A percentile compares a stretch with the other conserved stretches of the same genome.
Conservation (phyloP, 257 asterid genomes). For the Solanum rostratum region DNA sequence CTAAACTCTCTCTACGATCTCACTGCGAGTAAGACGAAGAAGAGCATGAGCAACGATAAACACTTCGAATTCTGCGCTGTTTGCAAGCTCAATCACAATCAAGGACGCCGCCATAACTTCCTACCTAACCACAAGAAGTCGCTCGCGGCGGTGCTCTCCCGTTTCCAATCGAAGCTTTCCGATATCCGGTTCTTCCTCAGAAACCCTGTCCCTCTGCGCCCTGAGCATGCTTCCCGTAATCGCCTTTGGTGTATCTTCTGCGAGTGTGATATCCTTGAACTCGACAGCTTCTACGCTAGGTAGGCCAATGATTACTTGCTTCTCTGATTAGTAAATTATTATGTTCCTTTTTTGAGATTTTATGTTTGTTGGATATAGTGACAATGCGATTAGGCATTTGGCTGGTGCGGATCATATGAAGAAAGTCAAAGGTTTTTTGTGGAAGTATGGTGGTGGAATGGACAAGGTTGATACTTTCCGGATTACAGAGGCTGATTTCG, state of each 20-base stretch:
- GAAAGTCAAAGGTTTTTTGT: slow-evolving; percentile 62
- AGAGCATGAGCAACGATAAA: slow-evolving; percentile 13
- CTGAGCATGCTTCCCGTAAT: slow-evolving; percentile 41
- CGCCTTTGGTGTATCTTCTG: slow-evolving; percentile 82
- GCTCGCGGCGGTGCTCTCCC: slow-evolving; percentile 50
- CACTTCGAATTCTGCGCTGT: slow-evolving; percentile 67
- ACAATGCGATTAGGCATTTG: slow-evolving; percentile 54
- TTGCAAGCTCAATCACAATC: slow-evolving; percentile 66
- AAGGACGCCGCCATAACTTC: slow-evolving; percentile 66
- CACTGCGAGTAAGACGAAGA: slow-evolving; percentile 2
- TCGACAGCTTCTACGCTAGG: slow-evolving; percentile 51
- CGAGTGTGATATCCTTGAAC: slow-evolving; percentile 45
- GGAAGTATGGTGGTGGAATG: slow-evolving; percentile 75
- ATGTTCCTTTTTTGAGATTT: not conserved
- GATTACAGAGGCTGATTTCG: slow-evolving; percentile 41
- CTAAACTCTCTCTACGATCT: not conserved
- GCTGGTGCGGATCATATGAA: slow-evolving; percentile 74
- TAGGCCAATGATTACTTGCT: not conserved
- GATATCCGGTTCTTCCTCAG: slow-evolving; percentile 43
- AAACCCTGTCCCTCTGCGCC: slow-evolving; percentile 38
- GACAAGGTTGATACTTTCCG: slow-evolving; percentile 46
- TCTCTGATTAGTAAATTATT: not conserved
- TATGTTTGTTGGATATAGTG: slow-evolving; percentile 34
- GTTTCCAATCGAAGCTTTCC: slow-evolving; percentile 59
- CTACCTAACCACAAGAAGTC: slow-evolving; percentile 64